A percentile compares a stretch with the other conserved stretches of the same genome.
phyloP scores from a whole-genome alignment of 106 monocot species.

The Dendrobium huoshanense region DNA sequence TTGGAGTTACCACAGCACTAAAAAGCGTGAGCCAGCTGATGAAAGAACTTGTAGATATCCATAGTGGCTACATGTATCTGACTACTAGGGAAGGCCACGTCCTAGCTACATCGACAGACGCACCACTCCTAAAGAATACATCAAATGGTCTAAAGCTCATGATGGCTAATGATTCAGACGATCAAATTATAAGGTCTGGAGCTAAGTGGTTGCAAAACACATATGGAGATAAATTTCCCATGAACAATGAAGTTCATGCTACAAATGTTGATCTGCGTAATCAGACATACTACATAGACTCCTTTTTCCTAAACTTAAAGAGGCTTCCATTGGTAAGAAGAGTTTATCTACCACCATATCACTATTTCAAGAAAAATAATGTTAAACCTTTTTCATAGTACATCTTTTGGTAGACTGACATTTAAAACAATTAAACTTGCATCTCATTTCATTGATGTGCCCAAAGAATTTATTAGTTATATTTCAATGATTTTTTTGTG shows the following conservation, averaged over 20 bases:
- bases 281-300: slow-evolving; percentile 45
- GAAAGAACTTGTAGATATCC: slow-evolving; percentile 38
- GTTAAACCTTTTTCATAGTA: too few relatives aligned
- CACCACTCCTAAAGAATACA: slow-evolving; percentile 39
- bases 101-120: slow-evolving; percentile 52
- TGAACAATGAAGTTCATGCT: slow-evolving; percentile 45
- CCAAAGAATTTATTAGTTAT: too few relatives aligned
- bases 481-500: too few relatives aligned
- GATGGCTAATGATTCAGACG: slow-evolving; percentile 35
- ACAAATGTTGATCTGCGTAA: slow-evolving; percentile 37
- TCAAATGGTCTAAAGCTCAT: slow-evolving; percentile 37
- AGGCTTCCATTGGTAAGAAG: slow-evolving; percentile 46
- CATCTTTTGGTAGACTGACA: background rate
- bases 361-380: too few relatives aligned
- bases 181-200: slow-evolving; percentile 35
- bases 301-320: slow-evolving; percentile 52
- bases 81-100: slow-evolving; percentile 43
- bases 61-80: slow-evolving; percentile 55
- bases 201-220: slow-evolving; percentile 39
- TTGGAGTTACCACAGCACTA: slow-evolving; percentile 45
- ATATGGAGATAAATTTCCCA: slow-evolving; percentile 42
- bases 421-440: background rate
- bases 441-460: background rate
- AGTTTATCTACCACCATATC: too few relatives aligned
- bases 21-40: slow-evolving; percentile 50